Evolutionary conservation across 2,329 filamentous ascomycete species (phyloP).

Genomic region (Alternaria tenuissima): DNA sequence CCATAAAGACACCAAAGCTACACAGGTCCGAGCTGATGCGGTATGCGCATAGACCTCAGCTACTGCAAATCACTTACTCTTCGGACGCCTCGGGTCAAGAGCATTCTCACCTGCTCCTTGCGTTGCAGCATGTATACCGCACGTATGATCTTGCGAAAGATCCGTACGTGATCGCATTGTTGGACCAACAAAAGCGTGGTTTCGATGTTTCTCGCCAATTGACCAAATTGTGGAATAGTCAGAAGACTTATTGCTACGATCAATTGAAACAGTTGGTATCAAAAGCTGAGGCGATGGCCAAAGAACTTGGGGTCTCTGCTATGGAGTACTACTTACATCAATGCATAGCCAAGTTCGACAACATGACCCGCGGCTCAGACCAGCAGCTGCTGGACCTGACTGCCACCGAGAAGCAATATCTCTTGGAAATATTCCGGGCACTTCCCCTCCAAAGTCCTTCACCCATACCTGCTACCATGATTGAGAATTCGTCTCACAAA

Average conservation of each 20-base stretch:
- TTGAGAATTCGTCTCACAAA: conserved; percentile 45
- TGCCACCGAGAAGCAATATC: conserved; percentile 46
- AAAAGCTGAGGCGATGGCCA: conserved; percentile 44
- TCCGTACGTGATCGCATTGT: conserved; percentile 51
- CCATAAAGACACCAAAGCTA: conserved; percentile 72
- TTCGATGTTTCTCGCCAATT: conserved; percentile 36
- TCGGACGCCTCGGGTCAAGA: conserved; percentile 21
- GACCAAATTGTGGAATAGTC: conserved; percentile 35
- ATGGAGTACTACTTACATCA: conserved; percentile 52
- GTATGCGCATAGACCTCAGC: conserved; percentile 71
- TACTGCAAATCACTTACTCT: conserved; percentile 53
- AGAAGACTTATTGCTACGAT: conserved; percentile 52
- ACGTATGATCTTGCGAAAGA: conserved; percentile 50
- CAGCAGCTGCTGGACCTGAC: conserved; percentile 42
- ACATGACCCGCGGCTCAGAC: conserved; percentile 22
- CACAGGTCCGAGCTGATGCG: conserved; percentile 75
- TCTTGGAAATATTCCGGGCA: conserved; percentile 35
- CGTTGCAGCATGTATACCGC: conserved; percentile 26
- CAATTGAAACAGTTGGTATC: conserved; percentile 48
- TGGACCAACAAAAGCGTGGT: conserved; percentile 28
- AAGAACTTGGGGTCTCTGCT: conserved; percentile 51
- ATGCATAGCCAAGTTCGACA: conserved; percentile 45
- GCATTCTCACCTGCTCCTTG: conserved; percentile 23
- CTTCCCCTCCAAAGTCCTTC: conserved; percentile 18
- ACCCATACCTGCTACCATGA: conserved; percentile 13